A percentile compares a stretch with the other conserved stretches of the same genome.
Conservation (phyloP, 225 moss, liverwort and hornwort species). For the Polytrichum commune region DNA sequence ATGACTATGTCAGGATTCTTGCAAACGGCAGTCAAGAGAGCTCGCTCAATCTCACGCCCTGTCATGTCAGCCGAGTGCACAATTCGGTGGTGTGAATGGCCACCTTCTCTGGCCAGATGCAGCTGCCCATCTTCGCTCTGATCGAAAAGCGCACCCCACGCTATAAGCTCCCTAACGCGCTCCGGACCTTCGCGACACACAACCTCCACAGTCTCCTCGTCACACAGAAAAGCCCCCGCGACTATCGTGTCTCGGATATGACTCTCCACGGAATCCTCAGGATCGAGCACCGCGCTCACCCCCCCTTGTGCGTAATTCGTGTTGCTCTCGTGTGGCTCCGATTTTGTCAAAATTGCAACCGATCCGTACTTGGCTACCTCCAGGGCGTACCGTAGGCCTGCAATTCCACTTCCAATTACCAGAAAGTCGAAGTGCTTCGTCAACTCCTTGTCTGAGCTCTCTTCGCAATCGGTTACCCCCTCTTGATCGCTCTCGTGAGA, state of each 20-base stretch:
- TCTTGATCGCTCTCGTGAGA: conserved; percentile 38
- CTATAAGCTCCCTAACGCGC: conserved; percentile 92
- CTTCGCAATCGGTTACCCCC: conserved; percentile 19
- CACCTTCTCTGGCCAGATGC: conserved; percentile 93
- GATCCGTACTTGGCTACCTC: conserved; percentile 94
- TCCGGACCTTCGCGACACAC: conserved; percentile 98
- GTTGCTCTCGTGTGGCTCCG: conserved; percentile 96
- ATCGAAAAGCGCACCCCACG: conserved; percentile 91
- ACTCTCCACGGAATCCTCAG: conserved; percentile 96
- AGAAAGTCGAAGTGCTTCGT: conserved; percentile 84
- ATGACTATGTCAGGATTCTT: conserved; percentile 76
- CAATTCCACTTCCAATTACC: conserved; percentile 94
- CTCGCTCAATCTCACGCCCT: conserved; percentile 94
- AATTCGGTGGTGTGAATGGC: conserved; percentile 97
- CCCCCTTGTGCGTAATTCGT: conserved; percentile 98
- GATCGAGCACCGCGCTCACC: conserved; percentile 92
- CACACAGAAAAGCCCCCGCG: conserved; percentile 94
- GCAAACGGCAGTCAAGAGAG: conserved; percentile 64
- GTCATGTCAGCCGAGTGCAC: conserved; percentile 99
- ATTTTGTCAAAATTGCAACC: conserved; percentile 92
- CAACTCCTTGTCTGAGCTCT: conserved; percentile 32
- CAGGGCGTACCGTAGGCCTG: conserved; percentile 87
- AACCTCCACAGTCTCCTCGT: conserved; percentile 99
- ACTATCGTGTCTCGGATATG: conserved; percentile 97
- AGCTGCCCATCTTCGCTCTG: conserved; percentile 97